Evolutionary conservation across 2,329 filamentous ascomycete species (phyloP).

Genomic region (Hirsutella rhossiliensis): DNA sequence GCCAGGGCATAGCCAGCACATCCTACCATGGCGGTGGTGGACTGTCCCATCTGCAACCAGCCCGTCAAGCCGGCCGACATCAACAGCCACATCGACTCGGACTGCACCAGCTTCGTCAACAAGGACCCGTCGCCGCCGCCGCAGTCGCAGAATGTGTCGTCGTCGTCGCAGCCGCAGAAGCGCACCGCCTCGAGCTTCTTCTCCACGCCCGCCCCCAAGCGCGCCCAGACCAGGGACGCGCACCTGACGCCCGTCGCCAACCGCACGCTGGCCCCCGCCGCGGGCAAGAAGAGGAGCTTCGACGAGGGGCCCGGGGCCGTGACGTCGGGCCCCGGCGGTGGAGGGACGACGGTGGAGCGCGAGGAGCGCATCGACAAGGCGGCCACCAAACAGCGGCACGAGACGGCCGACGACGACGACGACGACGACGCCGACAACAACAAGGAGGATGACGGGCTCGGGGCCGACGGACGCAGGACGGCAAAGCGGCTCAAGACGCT

Average conservation of each 20-base stretch:
- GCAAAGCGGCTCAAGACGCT: constrained; percentile 57
- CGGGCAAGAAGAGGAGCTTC: constrained; percentile 37
- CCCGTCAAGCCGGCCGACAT: constrained; percentile 62
- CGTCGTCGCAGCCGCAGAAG: constrained; percentile 31
- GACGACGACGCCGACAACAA: constrained; percentile 4
- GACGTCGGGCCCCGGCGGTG: not conserved
- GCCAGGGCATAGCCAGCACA: not conserved
- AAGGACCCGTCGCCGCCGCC: constrained; percentile 20
- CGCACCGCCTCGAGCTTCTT: constrained; percentile 47
- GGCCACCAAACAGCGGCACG: no score
- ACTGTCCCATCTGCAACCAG: constrained; percentile 73
- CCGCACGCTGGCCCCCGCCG: constrained; percentile 16
- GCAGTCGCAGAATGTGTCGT: constrained; percentile 8
- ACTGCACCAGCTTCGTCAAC: constrained; percentile 53
- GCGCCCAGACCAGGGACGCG: constrained; percentile 22
- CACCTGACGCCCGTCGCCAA: constrained; percentile 21
- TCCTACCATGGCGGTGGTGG: constrained; percentile 33
- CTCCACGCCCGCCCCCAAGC: constrained; percentile 46
- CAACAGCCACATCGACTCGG: constrained; percentile 83
- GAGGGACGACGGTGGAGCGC: not conserved
- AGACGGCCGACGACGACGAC: not conserved
- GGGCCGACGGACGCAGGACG: constrained; percentile 7
- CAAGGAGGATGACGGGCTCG: not conserved
- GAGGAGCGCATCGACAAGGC: no score
- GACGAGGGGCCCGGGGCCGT: constrained; percentile 36